A percentile compares a stretch with the other conserved stretches of the same genome.
Evolutionary conservation across 177 flowering plant species (phyloP).

Genomic region (Vitis hybrid): DNA sequence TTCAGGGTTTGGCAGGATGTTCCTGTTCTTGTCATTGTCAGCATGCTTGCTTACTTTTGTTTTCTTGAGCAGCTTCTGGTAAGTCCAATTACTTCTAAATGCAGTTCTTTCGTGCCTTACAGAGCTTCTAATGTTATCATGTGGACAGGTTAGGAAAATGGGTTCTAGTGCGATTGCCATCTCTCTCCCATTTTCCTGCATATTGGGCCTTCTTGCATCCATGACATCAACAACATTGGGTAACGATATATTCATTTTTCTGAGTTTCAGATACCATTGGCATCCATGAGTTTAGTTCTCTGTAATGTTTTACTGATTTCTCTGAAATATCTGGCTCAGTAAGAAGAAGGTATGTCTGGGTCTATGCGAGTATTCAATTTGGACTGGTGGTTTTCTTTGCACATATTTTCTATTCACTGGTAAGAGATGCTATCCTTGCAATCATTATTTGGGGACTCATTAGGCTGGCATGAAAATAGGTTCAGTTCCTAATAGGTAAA

Average conservation of each 20-base stretch:
- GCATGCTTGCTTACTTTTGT: conserved; percentile 80
- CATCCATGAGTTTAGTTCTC: neutral
- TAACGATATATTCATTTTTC: conserved; percentile 19
- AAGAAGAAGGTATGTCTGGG: conserved; percentile 66
- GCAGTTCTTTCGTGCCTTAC: neutral
- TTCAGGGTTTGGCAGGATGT: conserved; percentile 74
- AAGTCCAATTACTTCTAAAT: conserved; percentile 10
- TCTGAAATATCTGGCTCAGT: conserved; percentile 34
- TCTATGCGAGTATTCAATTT: conserved; percentile 77
- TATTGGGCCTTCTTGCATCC: conserved; percentile 71
- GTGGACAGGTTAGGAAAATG: conserved; percentile 46
- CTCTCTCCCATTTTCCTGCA: conserved; percentile 72
- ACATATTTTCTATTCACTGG: conserved; percentile 77
- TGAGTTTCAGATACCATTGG: neutral
- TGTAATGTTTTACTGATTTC: conserved; percentile 4
- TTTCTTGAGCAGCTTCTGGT: conserved; percentile 78
- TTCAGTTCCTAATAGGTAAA: neutral
- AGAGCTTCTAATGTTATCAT: conserved; percentile 4
- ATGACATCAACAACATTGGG: conserved; percentile 82
- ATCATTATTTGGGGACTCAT: neutral
- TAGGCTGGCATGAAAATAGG: neutral
- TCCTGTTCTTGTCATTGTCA: conserved; percentile 66
- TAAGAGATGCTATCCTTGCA: conserved; percentile 26
- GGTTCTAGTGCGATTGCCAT: conserved; percentile 65
- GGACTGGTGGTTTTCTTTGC: conserved; percentile 73